phyloP scores from a whole-genome alignment of 305 asterid species.

The Solanum hybrid region DNA sequence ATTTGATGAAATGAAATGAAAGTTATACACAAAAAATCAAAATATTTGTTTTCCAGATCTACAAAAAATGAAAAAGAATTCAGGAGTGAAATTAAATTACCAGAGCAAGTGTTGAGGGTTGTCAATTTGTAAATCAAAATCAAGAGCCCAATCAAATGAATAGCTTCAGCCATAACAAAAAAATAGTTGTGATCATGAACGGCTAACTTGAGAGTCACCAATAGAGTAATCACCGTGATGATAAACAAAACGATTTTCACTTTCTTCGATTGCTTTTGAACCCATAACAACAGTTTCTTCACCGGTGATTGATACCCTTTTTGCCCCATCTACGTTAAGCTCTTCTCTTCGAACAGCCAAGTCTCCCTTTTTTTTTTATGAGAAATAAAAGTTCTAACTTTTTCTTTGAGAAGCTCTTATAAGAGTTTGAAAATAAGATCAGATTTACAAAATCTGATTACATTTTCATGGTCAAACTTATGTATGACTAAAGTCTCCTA shows the following conservation, averaged over 20 bases:
- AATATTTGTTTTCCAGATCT: neutral
- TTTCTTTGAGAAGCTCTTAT: neutral
- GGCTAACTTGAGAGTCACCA: conserved; percentile 53
- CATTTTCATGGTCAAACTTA: neutral
- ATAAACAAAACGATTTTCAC: conserved; percentile 48
- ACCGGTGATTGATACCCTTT: conserved; percentile 45
- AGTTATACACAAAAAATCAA: neutral
- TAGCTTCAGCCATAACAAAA: conserved; percentile 52
- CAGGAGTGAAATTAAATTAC: conserved; percentile 11
- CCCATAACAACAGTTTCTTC: conserved; percentile 57
- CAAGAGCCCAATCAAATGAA: conserved; percentile 58
- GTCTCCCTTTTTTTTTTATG: neutral
- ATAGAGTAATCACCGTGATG: conserved; percentile 17
- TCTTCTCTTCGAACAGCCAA: neutral
- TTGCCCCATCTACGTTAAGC: conserved; percentile 41
- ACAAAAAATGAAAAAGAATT: neutral
- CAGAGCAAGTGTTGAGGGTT: conserved; percentile 64
- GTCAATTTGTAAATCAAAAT: conserved; percentile 66
- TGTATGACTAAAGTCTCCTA: neutral
- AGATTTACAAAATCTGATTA: neutral
- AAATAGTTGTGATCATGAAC: conserved; percentile 47
- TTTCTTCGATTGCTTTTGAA: conserved; percentile 65
- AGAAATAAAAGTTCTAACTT: neutral
- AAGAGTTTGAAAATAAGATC: neutral
- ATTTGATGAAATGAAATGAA: neutral